phyloP scores from a whole-genome alignment of 2,329 filamentous ascomycete species.

The Emmonsia crescens region DNA sequence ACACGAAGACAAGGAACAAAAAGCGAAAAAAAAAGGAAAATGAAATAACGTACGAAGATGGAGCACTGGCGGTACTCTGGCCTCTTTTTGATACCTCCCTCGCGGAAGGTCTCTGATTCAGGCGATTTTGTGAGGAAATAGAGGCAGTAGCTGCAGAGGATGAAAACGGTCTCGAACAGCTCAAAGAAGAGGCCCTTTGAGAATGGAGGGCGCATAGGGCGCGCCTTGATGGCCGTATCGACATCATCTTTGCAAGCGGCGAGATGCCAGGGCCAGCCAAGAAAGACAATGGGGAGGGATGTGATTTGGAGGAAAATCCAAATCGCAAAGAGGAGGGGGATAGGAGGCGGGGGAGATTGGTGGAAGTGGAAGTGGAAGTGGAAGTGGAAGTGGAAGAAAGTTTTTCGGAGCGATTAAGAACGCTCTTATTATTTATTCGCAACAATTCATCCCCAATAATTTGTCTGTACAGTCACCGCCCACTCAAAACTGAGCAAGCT shows the following conservation, averaged over 20 bases:
- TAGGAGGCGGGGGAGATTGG: background rate
- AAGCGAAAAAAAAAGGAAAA: background rate
- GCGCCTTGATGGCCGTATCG: constrained; percentile 38
- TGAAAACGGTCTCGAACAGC: constrained; percentile 32
- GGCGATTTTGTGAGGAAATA: constrained; percentile 36
- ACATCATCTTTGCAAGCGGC: constrained; percentile 34
- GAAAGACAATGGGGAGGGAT: constrained; percentile 9
- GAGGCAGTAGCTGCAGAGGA: constrained; percentile 34
- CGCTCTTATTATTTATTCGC: background rate
- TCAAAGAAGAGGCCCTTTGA: constrained; percentile 26
- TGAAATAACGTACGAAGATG: constrained; percentile 42
- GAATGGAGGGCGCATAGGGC: constrained; percentile 36
- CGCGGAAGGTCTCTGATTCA: constrained; percentile 23
- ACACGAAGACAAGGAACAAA: background rate
- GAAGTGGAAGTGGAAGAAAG: background rate
- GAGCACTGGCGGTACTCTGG: constrained; percentile 37
- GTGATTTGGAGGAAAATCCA: background rate
- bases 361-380: too few relatives aligned
- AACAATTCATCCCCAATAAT: background rate
- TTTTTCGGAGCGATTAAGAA: background rate
- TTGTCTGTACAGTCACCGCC: background rate
- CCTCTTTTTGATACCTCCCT: constrained; percentile 27
- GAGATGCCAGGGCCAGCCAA: constrained; percentile 25
- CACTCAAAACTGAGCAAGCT: background rate
- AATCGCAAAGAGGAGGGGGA: background rate